Evolutionary conservation across 345 rosid genomes (phyloP).

Genomic region (Citrus unshiu): DNA sequence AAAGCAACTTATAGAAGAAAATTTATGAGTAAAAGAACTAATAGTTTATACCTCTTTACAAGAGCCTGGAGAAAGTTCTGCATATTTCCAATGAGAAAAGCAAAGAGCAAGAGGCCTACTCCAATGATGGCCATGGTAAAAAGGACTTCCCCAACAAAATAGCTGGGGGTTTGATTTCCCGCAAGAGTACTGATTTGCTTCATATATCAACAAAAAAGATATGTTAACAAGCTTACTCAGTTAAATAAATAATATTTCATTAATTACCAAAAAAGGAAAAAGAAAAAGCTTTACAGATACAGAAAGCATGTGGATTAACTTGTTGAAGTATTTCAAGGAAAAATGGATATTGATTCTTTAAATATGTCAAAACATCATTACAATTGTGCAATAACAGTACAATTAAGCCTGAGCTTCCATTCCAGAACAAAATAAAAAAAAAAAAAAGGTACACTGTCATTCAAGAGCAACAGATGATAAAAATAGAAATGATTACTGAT

Average conservation of each 20-base stretch:
- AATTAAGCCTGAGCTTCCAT: not conserved
- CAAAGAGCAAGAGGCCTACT: constrained; percentile 87
- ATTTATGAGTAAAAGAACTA: not conserved
- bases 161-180: constrained; percentile 84
- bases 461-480: not conserved
- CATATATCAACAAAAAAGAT: constrained; percentile 10
- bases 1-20: not conserved
- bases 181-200: constrained; percentile 99
- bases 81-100: constrained; percentile 91
- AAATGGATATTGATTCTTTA: not conserved
- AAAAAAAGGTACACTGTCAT: not conserved
- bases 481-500: not conserved
- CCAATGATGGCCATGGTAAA: constrained; percentile 83
- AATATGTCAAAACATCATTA: not conserved
- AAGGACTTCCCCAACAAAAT: constrained; percentile 70
- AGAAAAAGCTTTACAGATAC: too few relatives aligned
- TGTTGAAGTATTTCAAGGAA: not conserved
- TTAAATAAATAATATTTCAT: not conserved
- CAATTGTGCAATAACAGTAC: not conserved
- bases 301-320: not conserved
- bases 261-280: not conserved
- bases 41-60: constrained; percentile 53
- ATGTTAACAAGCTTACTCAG: not conserved
- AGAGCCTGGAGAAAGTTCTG: constrained; percentile 92
- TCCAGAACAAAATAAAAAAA: not conserved